Evolutionary conservation across 257 asterid species (phyloP).

Genomic region (Lithospermum erythrorhizon): DNA sequence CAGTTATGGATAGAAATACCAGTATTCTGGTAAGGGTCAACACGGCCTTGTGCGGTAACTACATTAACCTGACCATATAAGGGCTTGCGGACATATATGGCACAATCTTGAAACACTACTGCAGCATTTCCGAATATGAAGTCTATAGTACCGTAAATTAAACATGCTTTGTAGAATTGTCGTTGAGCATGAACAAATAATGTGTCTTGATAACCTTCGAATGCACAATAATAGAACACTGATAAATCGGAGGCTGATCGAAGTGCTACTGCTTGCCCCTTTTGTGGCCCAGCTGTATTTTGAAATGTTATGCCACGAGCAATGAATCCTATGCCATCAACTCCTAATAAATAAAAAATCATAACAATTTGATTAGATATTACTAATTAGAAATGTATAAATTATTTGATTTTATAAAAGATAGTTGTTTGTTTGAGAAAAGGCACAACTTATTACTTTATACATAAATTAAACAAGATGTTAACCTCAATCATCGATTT

Average conservation of each 20-base stretch:
- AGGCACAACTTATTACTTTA: too few relatives aligned
- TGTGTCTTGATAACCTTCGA: conserved; percentile 10
- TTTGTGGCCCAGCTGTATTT: not conserved
- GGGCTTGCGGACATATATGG: not conserved
- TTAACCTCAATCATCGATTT: too few relatives aligned
- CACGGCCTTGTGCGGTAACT: conserved; percentile 7
- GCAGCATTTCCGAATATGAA: conserved; percentile 6
- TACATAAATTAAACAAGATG: too few relatives aligned
- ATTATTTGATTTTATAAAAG: too few relatives aligned
- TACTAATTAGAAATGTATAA: too few relatives aligned
- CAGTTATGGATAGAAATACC: conserved; percentile 7
- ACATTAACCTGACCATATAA: conserved; percentile 3
- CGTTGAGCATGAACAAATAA: conserved; percentile 9
- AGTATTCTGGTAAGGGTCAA: conserved; percentile 6
- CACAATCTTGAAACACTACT: not conserved
- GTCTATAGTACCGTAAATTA: conserved; percentile 5
- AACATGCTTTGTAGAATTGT: conserved; percentile 8
- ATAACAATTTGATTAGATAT: too few relatives aligned
- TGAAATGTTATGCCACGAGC: conserved; percentile 10
- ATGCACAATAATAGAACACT: not conserved
- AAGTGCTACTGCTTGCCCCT: conserved; percentile 10
- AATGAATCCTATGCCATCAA: conserved; percentile 11
- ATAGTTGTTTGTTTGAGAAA: too few relatives aligned
- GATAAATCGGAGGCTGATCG: conserved; percentile 9
- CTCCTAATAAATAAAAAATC: not conserved